A percentile compares a stretch with the other conserved stretches of the same genome.
phyloP scores from a whole-genome alignment of 805 yeast species.

The Ascoidea asiatica region DNA sequence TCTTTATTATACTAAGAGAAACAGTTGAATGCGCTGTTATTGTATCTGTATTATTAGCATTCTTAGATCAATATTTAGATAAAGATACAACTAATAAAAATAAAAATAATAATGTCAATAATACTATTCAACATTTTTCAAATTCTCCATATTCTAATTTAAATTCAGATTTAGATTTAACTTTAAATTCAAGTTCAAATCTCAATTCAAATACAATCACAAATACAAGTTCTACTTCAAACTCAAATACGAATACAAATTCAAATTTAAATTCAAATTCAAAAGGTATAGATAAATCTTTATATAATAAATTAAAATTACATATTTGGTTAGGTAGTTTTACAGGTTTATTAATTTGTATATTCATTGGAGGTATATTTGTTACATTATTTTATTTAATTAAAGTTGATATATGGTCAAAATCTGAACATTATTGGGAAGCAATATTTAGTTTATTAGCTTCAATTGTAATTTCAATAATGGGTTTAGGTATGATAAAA shows the following conservation, averaged over 20 bases:
- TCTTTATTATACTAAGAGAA: slow-evolving; percentile 61
- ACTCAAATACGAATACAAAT: too few species aligned
- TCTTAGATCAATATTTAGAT: slow-evolving; percentile 46
- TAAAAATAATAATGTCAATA: neutral
- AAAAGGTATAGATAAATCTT: too few species aligned
- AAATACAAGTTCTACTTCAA: neutral
- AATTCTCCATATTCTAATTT: slow-evolving; percentile 8
- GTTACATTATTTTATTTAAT: slow-evolving; percentile 57
- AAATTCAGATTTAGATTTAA: slow-evolving; percentile 3
- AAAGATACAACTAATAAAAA: slow-evolving; percentile 9
- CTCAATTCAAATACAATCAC: too few species aligned
- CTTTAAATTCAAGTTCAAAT: neutral
- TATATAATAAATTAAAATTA: slow-evolving; percentile 33
- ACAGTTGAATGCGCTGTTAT: slow-evolving; percentile 68
- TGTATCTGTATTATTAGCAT: slow-evolving; percentile 59
- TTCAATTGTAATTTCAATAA: slow-evolving; percentile 62
- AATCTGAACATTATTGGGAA: slow-evolving; percentile 84
- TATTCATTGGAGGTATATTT: slow-evolving; percentile 60
- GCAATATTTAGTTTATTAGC: slow-evolving; percentile 72
- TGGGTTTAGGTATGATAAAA: slow-evolving; percentile 77
- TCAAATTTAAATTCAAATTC: too few species aligned
- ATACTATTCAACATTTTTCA: too few species aligned
- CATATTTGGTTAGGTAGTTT: slow-evolving; percentile 81
- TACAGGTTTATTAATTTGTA: slow-evolving; percentile 55
- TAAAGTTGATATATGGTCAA: slow-evolving; percentile 78